Evolutionary conservation across 768 basidiomycete genomes (phyloP), one percentile per base, ranked within the genome.

Genomic region (Amanita phalloides): DNA sequence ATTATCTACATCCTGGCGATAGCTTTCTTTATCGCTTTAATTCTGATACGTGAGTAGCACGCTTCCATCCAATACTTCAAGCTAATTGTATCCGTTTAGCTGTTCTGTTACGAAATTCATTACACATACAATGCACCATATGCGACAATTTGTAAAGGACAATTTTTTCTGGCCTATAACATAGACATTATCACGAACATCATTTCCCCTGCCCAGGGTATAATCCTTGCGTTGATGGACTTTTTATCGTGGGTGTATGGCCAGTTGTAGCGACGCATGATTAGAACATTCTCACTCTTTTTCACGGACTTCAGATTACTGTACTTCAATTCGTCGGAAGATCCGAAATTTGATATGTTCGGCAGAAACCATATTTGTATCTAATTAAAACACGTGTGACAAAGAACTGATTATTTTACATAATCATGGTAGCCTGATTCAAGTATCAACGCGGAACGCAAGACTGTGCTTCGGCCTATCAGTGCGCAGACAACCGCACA

Each of bases 1-100:
- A 68, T 86, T 48, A 65, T 93, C 44, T 98, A 88, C 66, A 64
- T 86, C 35, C 46, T 76, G 42, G 75, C 82, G 57, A 76, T 94
- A 53, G 75, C 76, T 49, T 56, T 81, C 54, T 90, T 95, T 60
- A 76, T 81, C 35, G 81, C 79, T 39, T 75, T 96, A 57, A 82
- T 97, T 63, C 81, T 75, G 59, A 65, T 86, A 57, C 90, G 86
- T 90, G 66, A 72, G 86, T 78, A 43, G 28, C 51, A 39, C 36
- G 9, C 57, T 9, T 58, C 14, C 54, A 46, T 45, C 14, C 36
- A 43, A 47, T 48, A 49, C 53, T 55, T 36, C 48, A 46, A 42
- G 38, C 49, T 47, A 54, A 55, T 38, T 33, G 48, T 9, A 4
- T 48, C 32, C 23, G 47, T 54, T 14, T 57, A 87, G 85, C 84